Base-by-base conservation (phyloP, 345 rosid species). In the Nephelium lappaceum region DNA sequence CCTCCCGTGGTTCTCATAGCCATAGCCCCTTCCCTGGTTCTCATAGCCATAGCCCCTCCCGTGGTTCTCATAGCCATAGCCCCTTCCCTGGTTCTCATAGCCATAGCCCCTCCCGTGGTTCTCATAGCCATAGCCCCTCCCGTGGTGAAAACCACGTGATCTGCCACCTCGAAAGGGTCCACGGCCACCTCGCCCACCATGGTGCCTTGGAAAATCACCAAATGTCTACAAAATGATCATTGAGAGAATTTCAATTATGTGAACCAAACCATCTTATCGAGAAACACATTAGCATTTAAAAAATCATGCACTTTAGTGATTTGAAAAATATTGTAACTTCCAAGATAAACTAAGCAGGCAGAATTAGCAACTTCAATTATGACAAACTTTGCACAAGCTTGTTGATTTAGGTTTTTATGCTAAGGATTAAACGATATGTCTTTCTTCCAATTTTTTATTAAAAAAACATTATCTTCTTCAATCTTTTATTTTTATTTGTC, bases 121-220 rank as follows among this genome's bases (percentile, higher is more conserved):
- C 19, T 58, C 63, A 15, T 74, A 74, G 47, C 80, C 76, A 36
- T 84, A 75, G 61, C 81, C 81, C 41, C 79, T 65, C 36, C 84
- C 77, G 0, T 78, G 31, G 65, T 69, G 75, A 36, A 42, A 51
- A 74, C 84, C 77, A 1, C 84, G 81, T 42, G 75, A 67, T 27
- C 80, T 67, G n/a, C 87, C 81, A 76, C 87, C 82, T 38, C 71
- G 77, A 45, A 24, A 55, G 57, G 64, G 71, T 47, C 80, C 84
- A 67, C 72, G 80, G n/a, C 87, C 81, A 63, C 84, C 82, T 66
- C 82, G 76, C 72, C 78, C 78, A 12, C 86, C 77, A 41, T 74
- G 64, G 64, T 78, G 75, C 76, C 87, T 67, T 31, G 80, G 63
- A 60, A 81, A 63, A 61, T 84, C 67, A 0, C 87, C 84, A 39